Base-by-base conservation (phyloP, 2,329 filamentous ascomycete species). In the Tolypocladium tropicale region DNA sequence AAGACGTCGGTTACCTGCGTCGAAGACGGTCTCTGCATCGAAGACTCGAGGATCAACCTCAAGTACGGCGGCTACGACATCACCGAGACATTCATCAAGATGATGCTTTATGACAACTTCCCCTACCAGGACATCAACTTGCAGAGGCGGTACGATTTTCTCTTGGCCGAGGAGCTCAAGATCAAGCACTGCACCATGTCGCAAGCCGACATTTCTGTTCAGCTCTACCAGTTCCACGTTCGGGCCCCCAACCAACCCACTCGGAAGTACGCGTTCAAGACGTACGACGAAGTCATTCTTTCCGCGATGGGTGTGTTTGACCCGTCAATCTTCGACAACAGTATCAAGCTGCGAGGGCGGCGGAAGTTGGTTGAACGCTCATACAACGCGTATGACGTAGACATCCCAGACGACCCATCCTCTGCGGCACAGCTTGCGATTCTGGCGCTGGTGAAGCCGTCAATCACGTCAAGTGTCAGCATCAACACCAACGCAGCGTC, bases 1-100 rank as follows among this genome's bases (percentile, higher is more conserved):
- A 99, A 99, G 78, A 97, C 94, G 1, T 95, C 94, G 0, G 88
- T 99, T 34, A 93, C 92, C 59, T 99, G 94, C 63, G 92, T 99
- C 12, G 94, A 99, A 65, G 94, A 99, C 70, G 94, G 94, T 2
- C 88, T 99, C 72, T 91, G 90, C 66, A 82, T 96, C 30, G 94
- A 97, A 61, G 93, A 96, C 67, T 99, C 94, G 18, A 84, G 94
- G 18, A 83, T 99, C 68, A 97, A 97, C 69, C 76, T 99, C 61
- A 97, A 99, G 70, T 95, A 88, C 65, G 94, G 94, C 53, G 94
- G 94, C 1, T 85, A 82, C 64, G 94, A 99, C 70, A 88, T 97
- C 39, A 97, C 94, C 0, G 90, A 96, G 64, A 89, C 90, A 0
- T 96, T 99, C 65, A 81, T 96, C 69, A 96, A 94, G 74, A 97